Base-by-base conservation (phyloP, 371 early-diverging fungal genomes). In the Apophysomyces trapeziformis region DNA sequence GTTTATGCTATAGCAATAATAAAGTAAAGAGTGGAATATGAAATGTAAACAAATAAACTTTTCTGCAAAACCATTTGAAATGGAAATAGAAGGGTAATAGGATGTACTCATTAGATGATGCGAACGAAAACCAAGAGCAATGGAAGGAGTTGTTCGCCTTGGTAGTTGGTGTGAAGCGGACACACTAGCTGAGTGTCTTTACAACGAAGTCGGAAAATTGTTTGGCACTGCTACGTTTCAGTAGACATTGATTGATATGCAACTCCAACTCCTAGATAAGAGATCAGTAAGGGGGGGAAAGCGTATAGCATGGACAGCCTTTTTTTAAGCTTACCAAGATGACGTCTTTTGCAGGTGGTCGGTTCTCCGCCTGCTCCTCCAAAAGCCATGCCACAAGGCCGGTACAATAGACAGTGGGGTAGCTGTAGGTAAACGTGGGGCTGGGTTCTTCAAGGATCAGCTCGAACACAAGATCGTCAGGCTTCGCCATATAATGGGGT, bases 341-440 rank as follows among this genome's bases (percentile, higher is more conserved):
- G 4, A 73, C 82, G 67, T 82, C 82, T 46, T 75, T 72, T 12
- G 38, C 43, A 13, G 70, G 66, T 14, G 83, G 83, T 11, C 83
- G 66, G 54, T 72, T 72, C 9, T 68, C 62, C 7, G 78, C 74
- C 50, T 71, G 64, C 41, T 75, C 75, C 50, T 79, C 83, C 18
- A 83, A 62, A 38, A 83, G 54, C 83, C 83, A 83, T 12, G 83
- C 83, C 26, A 83, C 83, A 1, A 83, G 63, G 7, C 83, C 83
- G 9, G 72, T 75, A 37, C 73, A 75, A 50, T 83, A 83, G 21
- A 80, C 75, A 35, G 73, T 74, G 8, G 80, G 80, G 32, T 80
- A 74, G 16, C 76, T 74, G 37, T 77, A 83, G 11, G 74, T 77
- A 45, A 83, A 83, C 0, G 80, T 83, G 4, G 83, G 83, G 43